Percentiles rank a stretch among this genome's conserved stretches.
Conservation (phyloP, 1,284 basidiomycete species). For the Schizophyllum amplum region DNA sequence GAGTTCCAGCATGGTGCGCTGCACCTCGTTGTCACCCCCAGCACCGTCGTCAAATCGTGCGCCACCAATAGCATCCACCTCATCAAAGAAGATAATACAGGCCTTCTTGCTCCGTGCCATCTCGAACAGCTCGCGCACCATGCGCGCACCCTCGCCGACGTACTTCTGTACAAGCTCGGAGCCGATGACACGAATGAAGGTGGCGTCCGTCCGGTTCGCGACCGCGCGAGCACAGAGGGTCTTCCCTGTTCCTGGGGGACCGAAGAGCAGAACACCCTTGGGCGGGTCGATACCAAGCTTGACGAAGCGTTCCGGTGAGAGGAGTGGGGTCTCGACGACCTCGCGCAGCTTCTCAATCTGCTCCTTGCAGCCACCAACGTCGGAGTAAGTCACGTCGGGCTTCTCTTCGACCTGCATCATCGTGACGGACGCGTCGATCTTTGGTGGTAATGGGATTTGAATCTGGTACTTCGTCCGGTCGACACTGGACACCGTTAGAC, state of each 20-base stretch:
- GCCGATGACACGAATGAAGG: constrained; percentile 98
- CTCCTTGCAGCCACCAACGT: constrained; percentile 98
- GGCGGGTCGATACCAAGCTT: constrained; percentile 99
- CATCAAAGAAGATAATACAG: constrained; percentile 99
- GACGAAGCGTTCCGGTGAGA: constrained; percentile 96
- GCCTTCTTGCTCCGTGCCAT: constrained; percentile 99
- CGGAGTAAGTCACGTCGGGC: constrained; percentile 85
- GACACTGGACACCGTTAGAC: constrained; percentile 40
- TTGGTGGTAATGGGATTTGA: constrained; percentile 98
- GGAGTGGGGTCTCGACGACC: constrained; percentile 96
- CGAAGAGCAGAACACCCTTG: constrained; percentile 95
- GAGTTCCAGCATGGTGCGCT: constrained; percentile 98
- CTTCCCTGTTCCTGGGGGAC: constrained; percentile 97
- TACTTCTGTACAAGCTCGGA: constrained; percentile 99
- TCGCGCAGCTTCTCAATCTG: constrained; percentile 99
- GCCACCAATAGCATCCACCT: constrained; percentile 96
- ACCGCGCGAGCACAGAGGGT: constrained; percentile 98
- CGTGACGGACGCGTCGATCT: constrained; percentile 98
- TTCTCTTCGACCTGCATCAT: constrained; percentile 99
- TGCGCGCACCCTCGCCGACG: constrained; percentile 96
- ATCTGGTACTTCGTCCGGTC: constrained; percentile 98
- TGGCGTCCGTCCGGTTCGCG: constrained; percentile 97
- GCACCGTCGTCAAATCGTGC: constrained; percentile 99
- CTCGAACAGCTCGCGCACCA: constrained; percentile 98
- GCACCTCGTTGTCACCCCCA: constrained; percentile 98